phyloP scores from a whole-genome alignment of 306 rosid species.

The Acacia crassicarpa region DNA sequence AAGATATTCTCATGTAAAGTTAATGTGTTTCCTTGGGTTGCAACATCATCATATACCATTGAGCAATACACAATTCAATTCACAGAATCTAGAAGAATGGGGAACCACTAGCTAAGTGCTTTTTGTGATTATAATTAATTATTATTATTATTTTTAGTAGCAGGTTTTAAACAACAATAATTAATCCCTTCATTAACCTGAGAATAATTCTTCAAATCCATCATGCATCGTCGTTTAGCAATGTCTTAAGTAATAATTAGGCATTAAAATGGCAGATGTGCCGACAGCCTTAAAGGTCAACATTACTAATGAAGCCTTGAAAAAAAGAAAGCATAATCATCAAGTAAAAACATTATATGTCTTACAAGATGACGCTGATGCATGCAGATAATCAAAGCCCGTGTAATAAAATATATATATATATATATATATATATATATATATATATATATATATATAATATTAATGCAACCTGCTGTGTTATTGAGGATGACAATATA shows the following conservation, averaged over 20 bases:
- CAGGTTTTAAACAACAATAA: slow-evolving; percentile 34
- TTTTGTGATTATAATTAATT: neutral
- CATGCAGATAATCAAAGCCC: neutral
- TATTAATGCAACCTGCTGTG: neutral
- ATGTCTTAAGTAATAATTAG: slow-evolving; percentile 29
- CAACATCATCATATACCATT: slow-evolving; percentile 47
- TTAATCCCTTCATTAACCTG: slow-evolving; percentile 51
- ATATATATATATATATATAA: no score
- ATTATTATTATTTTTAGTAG: slow-evolving; percentile 16
- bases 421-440: no score
- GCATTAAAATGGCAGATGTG: slow-evolving; percentile 26
- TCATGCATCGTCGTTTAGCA: slow-evolving; percentile 28
- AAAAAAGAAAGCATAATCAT: slow-evolving; percentile 26
- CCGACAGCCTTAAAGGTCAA: slow-evolving; percentile 37
- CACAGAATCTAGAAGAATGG: slow-evolving; percentile 47
- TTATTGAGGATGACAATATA: neutral
- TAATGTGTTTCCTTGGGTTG: slow-evolving; percentile 43
- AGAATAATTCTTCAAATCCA: slow-evolving; percentile 42
- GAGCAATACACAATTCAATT: slow-evolving; percentile 38
- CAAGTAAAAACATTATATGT: slow-evolving; percentile 30
- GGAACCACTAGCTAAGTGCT: slow-evolving; percentile 38
- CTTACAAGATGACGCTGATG: slow-evolving; percentile 18
- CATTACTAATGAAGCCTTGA: slow-evolving; percentile 15
- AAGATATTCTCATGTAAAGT: slow-evolving; percentile 32
- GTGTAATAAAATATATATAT: no score